Evolutionary conservation across 768 basidiomycete species (phyloP).

Genomic region (Udeniomyces megalosporus): DNA sequence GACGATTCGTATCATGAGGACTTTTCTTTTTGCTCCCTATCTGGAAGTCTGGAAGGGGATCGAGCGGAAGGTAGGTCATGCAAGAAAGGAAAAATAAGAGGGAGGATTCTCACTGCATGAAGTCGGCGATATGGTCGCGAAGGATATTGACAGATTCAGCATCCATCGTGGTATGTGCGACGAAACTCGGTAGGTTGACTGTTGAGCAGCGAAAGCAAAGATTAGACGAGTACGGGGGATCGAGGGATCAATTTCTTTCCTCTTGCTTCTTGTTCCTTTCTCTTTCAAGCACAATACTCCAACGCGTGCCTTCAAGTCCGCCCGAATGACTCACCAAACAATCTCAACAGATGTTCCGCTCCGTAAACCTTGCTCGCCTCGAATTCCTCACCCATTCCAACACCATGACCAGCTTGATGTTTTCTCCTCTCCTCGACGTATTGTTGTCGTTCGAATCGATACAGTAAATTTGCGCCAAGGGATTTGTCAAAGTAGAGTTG

Average conservation of each 20-base stretch:
- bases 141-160: slow-evolving; percentile 66
- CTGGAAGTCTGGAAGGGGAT: too few species aligned
- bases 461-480: slow-evolving; percentile 65
- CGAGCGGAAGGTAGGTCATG: background rate
- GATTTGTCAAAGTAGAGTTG: slow-evolving; percentile 87
- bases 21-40: too few species aligned
- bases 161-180: slow-evolving; percentile 78
- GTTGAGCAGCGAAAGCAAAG: background rate
- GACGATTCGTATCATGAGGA: too few species aligned
- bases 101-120: slow-evolving; percentile 48
- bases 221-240: too few species aligned
- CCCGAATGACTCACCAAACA: slow-evolving; percentile 52
- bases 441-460: slow-evolving; percentile 87
- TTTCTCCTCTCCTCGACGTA: slow-evolving; percentile 61
- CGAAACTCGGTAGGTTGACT: slow-evolving; percentile 88
- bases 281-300: too few species aligned
- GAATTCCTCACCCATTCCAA: slow-evolving; percentile 56
- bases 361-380: slow-evolving; percentile 86
- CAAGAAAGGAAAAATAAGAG: background rate
- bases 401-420: slow-evolving; percentile 45
- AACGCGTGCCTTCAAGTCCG: too few species aligned
- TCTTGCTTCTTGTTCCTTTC: too few species aligned
- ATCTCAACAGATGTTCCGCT: slow-evolving; percentile 77
- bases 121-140: slow-evolving; percentile 74
- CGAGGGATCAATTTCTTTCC: background rate